Evolutionary conservation across 805 yeast genomes (phyloP).

Genomic region (Pichia sporocuriosa): DNA sequence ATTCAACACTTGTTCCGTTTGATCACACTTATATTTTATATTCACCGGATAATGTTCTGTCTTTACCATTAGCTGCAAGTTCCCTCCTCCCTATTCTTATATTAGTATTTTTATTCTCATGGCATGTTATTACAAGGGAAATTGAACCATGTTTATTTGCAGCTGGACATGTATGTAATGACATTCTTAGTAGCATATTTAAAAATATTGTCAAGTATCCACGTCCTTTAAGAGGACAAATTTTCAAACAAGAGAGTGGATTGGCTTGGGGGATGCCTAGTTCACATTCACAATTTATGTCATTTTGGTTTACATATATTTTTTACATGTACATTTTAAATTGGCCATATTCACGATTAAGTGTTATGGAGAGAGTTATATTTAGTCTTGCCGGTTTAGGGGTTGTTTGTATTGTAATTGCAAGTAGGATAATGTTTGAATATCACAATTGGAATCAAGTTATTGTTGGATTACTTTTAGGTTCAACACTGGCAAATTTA

Average conservation of each 20-base stretch:
- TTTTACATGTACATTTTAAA: conserved; percentile 41
- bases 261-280: conserved; percentile 90
- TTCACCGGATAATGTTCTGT: conserved; percentile 55
- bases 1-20: conserved; percentile 43
- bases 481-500: conserved; percentile 48
- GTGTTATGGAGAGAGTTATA: conserved; percentile 12
- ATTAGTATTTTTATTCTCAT: conserved; percentile 71
- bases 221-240: conserved; percentile 52
- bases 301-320: conserved; percentile 62
- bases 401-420: conserved; percentile 33
- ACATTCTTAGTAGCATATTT: conserved; percentile 59
- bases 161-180: conserved; percentile 79
- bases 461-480: conserved; percentile 60
- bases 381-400: neutral
- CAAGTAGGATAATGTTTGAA: conserved; percentile 68
- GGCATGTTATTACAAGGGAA: conserved; percentile 79
- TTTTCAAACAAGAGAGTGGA: conserved; percentile 25
- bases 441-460: conserved; percentile 78
- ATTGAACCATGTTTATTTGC: conserved; percentile 79
- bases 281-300: conserved; percentile 95
- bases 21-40: conserved; percentile 84
- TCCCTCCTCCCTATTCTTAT: conserved; percentile 77
- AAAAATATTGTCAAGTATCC: conserved; percentile 62
- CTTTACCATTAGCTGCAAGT: conserved; percentile 58
- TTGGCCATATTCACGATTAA: conserved; percentile 23